Evolutionary conservation across 805 yeast genomes (phyloP), one percentile per base, ranked within the genome.

Genomic region (Peterozyma xylosa): DNA sequence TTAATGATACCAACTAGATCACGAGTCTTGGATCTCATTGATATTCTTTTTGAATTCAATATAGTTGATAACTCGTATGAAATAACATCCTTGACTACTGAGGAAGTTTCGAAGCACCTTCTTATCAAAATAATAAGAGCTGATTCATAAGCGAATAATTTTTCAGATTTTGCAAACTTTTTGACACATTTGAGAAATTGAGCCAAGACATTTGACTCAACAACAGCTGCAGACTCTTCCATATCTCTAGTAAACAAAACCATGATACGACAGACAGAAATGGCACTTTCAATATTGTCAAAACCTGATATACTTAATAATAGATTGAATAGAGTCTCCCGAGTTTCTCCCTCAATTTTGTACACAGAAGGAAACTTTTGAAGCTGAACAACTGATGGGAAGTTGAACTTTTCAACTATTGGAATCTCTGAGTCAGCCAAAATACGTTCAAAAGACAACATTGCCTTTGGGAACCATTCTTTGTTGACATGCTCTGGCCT

Each of bases 81-180:
- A 53, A 86, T 74, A 34, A 74, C 62, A 9, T 64, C 63, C 29
- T 67, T 64, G 5, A 87, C 63, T 11, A 75, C 62, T 0, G 68
- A 71, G 0, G 64, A 57, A 2, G 78, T 73, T 58, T 89, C 97
- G 57, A 82, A 78, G 45, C 89, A 80, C 37, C 84, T 68, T 56
- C 96, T 73, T 1, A 82, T 58, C 32, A 88, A 63, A 11, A 77
- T 64, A 1, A 78, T 67, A 16, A 80, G 65, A 1, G 76, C 58
- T 5, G 71, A 63, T 47, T 78, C 80, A 1, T 79, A 38, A 10
- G 54, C 52, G 46, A 46, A 61, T 3, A 17, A 59, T 37, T 63
- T 63, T 2, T 66, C 60, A 5, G 69, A 60, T 38, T 55, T 60
- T 5, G 65, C 54, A 47, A 66, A 62, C 2, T 48, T 41, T 10